Evolutionary conservation across 1,284 basidiomycete genomes (phyloP).

Genomic region (Moniliophthora roreri): DNA sequence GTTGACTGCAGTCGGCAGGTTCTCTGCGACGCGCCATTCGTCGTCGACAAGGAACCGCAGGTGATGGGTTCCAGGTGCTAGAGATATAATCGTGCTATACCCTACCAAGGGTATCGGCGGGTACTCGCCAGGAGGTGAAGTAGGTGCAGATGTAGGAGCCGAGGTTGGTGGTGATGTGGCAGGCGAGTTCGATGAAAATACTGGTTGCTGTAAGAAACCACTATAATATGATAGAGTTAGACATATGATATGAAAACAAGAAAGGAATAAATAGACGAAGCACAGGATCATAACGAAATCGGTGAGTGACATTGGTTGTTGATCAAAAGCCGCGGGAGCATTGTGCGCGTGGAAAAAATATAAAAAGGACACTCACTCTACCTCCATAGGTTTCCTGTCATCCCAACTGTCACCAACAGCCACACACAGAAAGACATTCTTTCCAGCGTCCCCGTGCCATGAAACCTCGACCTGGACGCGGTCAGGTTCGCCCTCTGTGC

Average conservation of each 20-base stretch:
- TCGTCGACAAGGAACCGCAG: conserved; percentile 97
- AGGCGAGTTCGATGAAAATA: not conserved
- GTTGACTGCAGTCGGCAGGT: conserved; percentile 90
- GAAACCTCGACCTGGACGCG: not conserved
- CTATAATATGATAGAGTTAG: not conserved
- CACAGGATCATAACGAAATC: not conserved
- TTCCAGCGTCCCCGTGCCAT: not conserved
- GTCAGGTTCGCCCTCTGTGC: not conserved
- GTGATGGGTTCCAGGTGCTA: conserved; percentile 92
- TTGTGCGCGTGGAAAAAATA: not conserved
- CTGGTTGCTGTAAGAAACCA: not conserved
- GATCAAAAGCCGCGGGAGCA: not conserved
- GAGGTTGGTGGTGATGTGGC: not conserved
- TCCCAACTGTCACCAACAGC: not conserved
- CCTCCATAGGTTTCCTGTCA: not conserved
- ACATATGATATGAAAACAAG: not conserved
- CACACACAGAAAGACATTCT: not conserved
- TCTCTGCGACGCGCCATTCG: conserved; percentile 75
- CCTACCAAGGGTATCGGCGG: not conserved
- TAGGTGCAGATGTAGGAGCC: not conserved
- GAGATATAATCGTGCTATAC: conserved; percentile 48
- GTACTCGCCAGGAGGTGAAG: not conserved
- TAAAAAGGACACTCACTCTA: conserved; percentile 1
- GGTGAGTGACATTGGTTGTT: not conserved
- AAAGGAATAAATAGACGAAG: not conserved